Evolutionary conservation across 768 basidiomycete species (phyloP), one percentile per base, ranked within the genome.

Genomic region (Cytidiella melzeri): DNA sequence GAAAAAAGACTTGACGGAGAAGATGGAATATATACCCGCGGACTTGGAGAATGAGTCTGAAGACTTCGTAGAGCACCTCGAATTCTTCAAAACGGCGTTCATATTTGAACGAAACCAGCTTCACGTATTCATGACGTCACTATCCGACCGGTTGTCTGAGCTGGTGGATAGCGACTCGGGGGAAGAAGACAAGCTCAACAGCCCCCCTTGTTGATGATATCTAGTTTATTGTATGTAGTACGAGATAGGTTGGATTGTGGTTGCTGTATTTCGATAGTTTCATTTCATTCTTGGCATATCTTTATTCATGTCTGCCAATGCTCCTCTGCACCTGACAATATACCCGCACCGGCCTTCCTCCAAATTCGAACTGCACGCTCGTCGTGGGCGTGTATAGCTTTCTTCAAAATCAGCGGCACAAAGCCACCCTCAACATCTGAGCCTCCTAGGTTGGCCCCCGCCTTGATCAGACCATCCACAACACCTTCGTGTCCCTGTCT

Each of bases 371-470:
- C 44, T 4, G 71, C 66, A 18, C 55, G 59, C 52, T 69, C 64
- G 58, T 87, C 75, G 6, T 73, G 70, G 5, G 67, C 55, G 6
- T 55, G 46, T 19, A 60, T 36, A 1, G 73, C 75, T 52, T 65
- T 71, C 43, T 66, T 57, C 15, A 71, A 49, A 5, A 77, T 74
- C 21, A 82, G 64, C 11, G 68, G 64, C 2, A 73, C 81, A 59
- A 80, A 86, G n/a, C 76, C 73, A 20, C 75, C 72, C 53, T 73
- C 72, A n/a, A 67, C 47, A 49, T 92, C 86, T 41, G 77, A 69
- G 1, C 85, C 80, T 28, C 85, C 80, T 20, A 92, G 74, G 45
- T 75, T 82, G 36, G 85, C 88, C 2, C 91, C 91, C 15, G 85
- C 82, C 59, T 75, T 79, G 13, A 87, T 71, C 21, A 93, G 73